Evolutionary conservation across 495 filamentous ascomycete species (phyloP), one percentile per base, ranked within the genome.

Genomic region (Tuber magnatum): DNA sequence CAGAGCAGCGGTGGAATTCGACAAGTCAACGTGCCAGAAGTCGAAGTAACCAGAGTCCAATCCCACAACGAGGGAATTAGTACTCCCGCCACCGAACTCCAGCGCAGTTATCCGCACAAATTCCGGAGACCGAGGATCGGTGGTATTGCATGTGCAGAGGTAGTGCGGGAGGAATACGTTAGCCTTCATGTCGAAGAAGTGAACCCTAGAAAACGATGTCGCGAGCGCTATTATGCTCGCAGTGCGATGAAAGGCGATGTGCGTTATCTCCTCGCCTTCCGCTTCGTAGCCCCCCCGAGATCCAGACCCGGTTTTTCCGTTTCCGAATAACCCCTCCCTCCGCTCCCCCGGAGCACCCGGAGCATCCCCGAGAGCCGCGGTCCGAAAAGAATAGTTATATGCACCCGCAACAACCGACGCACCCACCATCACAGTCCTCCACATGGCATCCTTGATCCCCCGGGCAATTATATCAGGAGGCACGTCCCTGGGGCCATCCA

Each of bases 201-300:
- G 77, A 9, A 79, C 46, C 40, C 77, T 35, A 2, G 77, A 44
- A 39, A 56, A 75, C 14, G 77, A 74, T 18, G 77, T 79, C 18
- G 77, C 48, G 38, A 79, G 69, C 0, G 77, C 77, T 4, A 79
- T 28, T 10, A 79, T 16, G 65, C 71, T 40, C 5, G 39, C 41
- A n/a, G 43, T 24, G 7, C 76, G 77, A 24, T 79, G 77, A 22
- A 79, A 79, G n/a, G 76, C 72, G 22, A 79, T 73, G 46, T 75
- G 77, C 20, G 74, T 68, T n/a, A 75, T 79, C 28, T 68, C 75
- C 46, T 79, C 77, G 1, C 42, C 72, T 7, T 32, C 40, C 43
- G 71, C 0, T 32, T 18, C 7, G 9, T 41, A 1, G 35, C 40
- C 56, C 3, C 44, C 28, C 46, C n/a, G 6, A 2, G 24, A 28